Percentiles rank a stretch among this genome's conserved stretches.
These are phyloP conservation scores for Xylariaceae sp. DNA, from an alignment of 2,329 filamentous ascomycete species.

Conservation along the genomic window DNA sequence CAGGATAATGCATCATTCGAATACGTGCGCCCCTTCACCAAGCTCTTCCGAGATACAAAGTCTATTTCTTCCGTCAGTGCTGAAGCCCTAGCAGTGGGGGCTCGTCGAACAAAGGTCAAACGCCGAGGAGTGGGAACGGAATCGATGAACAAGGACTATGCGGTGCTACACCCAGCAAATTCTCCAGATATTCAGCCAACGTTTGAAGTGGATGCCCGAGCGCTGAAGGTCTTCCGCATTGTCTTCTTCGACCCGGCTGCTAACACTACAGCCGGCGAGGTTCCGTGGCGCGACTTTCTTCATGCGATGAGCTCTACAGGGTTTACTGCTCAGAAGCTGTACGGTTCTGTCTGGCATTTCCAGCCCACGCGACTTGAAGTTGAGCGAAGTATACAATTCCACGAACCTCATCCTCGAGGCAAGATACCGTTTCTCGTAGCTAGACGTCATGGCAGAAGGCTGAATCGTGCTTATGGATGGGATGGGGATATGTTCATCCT, in stretches of 20 bases:
- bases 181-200: conserved; percentile 4
- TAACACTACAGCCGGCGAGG: conserved; percentile 41
- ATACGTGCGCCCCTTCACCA: conserved; percentile 2
- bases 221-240: conserved; percentile 34
- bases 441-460: conserved; percentile 43
- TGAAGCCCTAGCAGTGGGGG: conserved; percentile 5
- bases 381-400: conserved; percentile 52
- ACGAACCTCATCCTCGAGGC: conserved; percentile 53
- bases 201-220: conserved; percentile 28
- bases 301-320: conserved; percentile 48
- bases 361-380: conserved; percentile 38
- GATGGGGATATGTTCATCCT: conserved; percentile 40
- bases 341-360: conserved; percentile 60
- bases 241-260: conserved; percentile 39
- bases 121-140: conserved; percentile 5
- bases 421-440: conserved; percentile 49
- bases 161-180: conserved; percentile 1
- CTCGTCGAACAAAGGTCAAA: conserved; percentile 10
- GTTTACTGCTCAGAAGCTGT: conserved; percentile 52
- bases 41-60: conserved; percentile 2
- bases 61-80: conserved; percentile 6
- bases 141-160: conserved; percentile 2
- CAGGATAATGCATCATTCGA: background rate
- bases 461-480: conserved; percentile 51
- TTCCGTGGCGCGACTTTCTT: conserved; percentile 51